phyloP scores from a whole-genome alignment of 306 rosid species.

The Cercis canadensis region DNA sequence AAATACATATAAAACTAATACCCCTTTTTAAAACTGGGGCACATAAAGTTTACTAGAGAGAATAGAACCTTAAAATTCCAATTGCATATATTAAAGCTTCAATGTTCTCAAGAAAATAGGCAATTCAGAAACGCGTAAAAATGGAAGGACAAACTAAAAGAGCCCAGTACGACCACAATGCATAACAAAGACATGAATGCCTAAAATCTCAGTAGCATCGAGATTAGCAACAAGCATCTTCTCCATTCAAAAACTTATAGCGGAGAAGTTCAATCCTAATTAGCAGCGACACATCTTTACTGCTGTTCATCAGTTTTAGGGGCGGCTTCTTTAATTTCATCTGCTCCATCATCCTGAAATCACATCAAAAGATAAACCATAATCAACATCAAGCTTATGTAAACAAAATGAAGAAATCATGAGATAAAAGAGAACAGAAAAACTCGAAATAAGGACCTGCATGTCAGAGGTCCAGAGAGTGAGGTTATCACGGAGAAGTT shows the following conservation, averaged over 20 bases:
- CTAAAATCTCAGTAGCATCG: slow-evolving; percentile 58
- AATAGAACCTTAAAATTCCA: slow-evolving; percentile 53
- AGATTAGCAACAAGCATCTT: slow-evolving; percentile 62
- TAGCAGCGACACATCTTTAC: slow-evolving; percentile 47
- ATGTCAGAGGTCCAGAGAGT: slow-evolving; percentile 99
- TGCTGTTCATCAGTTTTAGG: slow-evolving; percentile 74
- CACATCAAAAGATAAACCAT: neutral
- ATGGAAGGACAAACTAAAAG: slow-evolving; percentile 71
- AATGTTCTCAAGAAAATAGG: slow-evolving; percentile 57
- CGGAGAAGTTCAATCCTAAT: slow-evolving; percentile 74
- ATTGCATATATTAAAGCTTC: slow-evolving; percentile 51
- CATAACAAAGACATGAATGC: slow-evolving; percentile 68
- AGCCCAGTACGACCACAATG: slow-evolving; percentile 59
- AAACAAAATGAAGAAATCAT: neutral
- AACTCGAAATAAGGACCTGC: slow-evolving; percentile 68
- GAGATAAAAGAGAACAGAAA: neutral
- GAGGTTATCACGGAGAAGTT: slow-evolving; percentile 98
- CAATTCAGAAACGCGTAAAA: slow-evolving; percentile 61
- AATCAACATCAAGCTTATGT: neutral
- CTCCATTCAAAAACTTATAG: slow-evolving; percentile 79
- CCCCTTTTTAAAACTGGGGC: neutral
- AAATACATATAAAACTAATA: slow-evolving; percentile 1
- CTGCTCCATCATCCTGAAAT: slow-evolving; percentile 91
- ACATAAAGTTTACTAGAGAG: slow-evolving; percentile 19
- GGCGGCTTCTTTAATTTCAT: slow-evolving; percentile 94